Base-by-base conservation (phyloP, 371 early-diverging fungal genomes). In the Dichotomocladium elegans region DNA sequence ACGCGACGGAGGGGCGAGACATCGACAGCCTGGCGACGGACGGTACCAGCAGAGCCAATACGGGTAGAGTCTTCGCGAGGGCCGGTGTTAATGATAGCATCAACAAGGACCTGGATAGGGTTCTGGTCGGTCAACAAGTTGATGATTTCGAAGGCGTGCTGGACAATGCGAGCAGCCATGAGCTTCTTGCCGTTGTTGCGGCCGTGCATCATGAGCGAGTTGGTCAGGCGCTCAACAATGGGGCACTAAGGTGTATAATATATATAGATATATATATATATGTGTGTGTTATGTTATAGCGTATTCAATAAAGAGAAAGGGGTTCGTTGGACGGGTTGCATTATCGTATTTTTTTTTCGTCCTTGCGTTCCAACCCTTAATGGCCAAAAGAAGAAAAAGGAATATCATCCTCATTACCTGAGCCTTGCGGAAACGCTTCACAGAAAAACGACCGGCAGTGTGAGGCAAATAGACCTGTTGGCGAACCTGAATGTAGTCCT, bases 111-210 rank as follows among this genome's bases (percentile, higher is more conserved):
- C 85, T 99, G 99, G 70, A 99, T 85, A 63, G 99, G 99, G 91
- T 99, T 99, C 77, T 87, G 87, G 75, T 97, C 98, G 68, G 99
- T 98, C 77, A 97, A 87, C 69, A 95, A 85, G 91, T 99, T 80
- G 77, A 99, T 93, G 85, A 99, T 99, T 79, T 97, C 95, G 75
- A 99, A 99, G 57, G 99, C 95, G 85, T 99, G 96, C 88, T 97
- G 95, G 72, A 99, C 92, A 70, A 98, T 96, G 70, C 97, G 95
- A 62, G 92, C 91, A 69, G 99, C 97, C 92, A 99, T 90, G 62
- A 96, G 82, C 88, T 99, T 99, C 91, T 99, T 99, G 68, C 99
- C 99, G 88, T 96, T 99, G 94, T 99, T 99, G 77, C 99, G 97
- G 65, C 99, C 99, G 88, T 98, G 94, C 95, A 98, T 99, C 99